Percentiles rank a stretch among this genome's conserved stretches.
These are phyloP conservation scores for Nicotiana knightiana DNA, from an alignment of 257 asterid genomes.

Conservation along the genomic window DNA sequence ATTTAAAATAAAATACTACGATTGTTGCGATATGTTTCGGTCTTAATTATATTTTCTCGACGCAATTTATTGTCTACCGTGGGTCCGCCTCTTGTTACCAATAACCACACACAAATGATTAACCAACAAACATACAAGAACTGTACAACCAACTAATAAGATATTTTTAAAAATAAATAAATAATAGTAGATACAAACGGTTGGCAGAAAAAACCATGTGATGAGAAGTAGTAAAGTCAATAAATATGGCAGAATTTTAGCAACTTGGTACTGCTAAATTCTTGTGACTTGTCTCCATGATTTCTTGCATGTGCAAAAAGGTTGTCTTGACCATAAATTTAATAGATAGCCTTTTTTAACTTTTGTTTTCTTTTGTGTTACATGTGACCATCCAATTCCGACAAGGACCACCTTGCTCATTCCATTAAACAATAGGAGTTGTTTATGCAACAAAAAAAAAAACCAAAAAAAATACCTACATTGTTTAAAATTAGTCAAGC, in stretches of 20 bases:
- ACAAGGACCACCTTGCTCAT: background rate
- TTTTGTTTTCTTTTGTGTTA: background rate
- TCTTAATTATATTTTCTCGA: no score
- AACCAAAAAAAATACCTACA: background rate
- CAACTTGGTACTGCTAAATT: background rate
- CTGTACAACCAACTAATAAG: background rate
- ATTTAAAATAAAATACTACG: no score
- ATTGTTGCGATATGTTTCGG: no score
- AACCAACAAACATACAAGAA: background rate
- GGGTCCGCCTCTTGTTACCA: background rate
- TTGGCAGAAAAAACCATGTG: background rate
- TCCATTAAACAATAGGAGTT: background rate
- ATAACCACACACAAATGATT: background rate
- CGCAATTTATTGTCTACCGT: no score
- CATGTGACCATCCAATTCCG: background rate
- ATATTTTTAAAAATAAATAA: no score
- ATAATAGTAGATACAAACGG: background rate
- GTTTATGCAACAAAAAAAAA: background rate
- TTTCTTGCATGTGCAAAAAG: slow-evolving; percentile 5
- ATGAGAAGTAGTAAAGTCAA: background rate
- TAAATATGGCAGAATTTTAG: background rate
- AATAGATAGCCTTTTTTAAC: background rate
- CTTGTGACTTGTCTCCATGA: slow-evolving; percentile 6
- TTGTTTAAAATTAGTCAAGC: background rate
- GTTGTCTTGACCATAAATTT: background rate